Base-by-base conservation (phyloP, 495 filamentous ascomycete species). In the Amniculicola lignicola region DNA sequence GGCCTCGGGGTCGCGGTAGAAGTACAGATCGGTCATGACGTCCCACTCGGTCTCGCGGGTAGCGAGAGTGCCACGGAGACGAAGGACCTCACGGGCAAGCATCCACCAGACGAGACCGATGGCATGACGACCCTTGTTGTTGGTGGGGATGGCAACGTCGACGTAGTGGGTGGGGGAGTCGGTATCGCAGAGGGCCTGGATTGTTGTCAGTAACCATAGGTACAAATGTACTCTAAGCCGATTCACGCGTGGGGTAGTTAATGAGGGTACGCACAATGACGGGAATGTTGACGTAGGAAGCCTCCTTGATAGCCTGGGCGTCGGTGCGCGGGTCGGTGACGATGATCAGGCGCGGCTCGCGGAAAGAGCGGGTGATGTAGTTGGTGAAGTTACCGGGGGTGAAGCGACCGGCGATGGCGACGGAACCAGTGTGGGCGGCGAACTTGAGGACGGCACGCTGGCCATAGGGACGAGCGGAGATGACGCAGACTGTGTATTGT, bases 291-390 rank as follows among this genome's bases (percentile, higher is more conserved):
- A 98, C 93, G 79, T 97, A 98, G 65, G 83, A 88, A 68, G 93
- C 94, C 82, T 98, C 93, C 83, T 97, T 97, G 85, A 98, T 97
- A 70, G 93, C 93, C 82, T 98, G 93, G 69, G 94, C 87, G 67
- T 98, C 93, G 79, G 94, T 98, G 79, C 94, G 94, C 67, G 93
- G 93, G 74, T 98, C 93, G 75, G 93, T 98, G 71, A 98, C 93
- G 74, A 98, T 83, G 82, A 98, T 97, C 67, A 98, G 84, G 73
- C 93, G 94, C 70, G 93, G 93, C 80, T 98, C 93, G 86, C 96
- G 97, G 88, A 98, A 98, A 67, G 93, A 96, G 72, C 93, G 94
- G 74, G 93, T 98, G 85, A 96, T 98, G 88, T 98, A 98, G 81
- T 98, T 98, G 82, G 93, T 98, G 87, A 98, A 98, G 75, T 94